These are phyloP conservation scores for Phaeosphaeriaceae sp. DNA, from an alignment of 2,329 filamentous ascomycete genomes.

Conservation along the genomic window DNA sequence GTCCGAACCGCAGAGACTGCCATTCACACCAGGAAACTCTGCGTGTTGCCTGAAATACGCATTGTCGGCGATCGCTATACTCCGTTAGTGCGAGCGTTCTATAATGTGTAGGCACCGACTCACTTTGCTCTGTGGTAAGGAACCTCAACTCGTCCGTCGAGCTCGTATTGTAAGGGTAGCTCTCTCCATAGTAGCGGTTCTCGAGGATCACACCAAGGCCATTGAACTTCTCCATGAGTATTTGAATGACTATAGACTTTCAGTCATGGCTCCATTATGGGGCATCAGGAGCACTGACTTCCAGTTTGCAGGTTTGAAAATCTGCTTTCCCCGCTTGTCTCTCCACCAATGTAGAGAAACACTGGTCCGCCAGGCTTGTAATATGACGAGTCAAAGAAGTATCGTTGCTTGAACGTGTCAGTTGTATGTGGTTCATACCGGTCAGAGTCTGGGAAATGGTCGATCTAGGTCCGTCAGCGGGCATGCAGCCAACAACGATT, in stretches of 20 bases:
- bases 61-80: conserved; percentile 57
- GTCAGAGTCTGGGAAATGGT: conserved; percentile 55
- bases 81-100: not conserved
- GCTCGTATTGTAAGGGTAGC: conserved; percentile 57
- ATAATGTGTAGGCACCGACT: not conserved
- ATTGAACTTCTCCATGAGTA: conserved; percentile 61
- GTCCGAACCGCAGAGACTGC: conserved; percentile 51
- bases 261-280: not conserved
- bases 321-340: conserved; percentile 48
- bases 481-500: not conserved
- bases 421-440: conserved; percentile 52
- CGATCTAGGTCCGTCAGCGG: conserved; percentile 42
- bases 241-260: conserved; percentile 54
- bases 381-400: conserved; percentile 61
- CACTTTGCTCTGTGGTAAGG: conserved; percentile 59
- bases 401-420: conserved; percentile 62
- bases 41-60: conserved; percentile 60
- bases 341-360: conserved; percentile 58
- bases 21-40: conserved; percentile 53
- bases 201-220: conserved; percentile 63
- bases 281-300: conserved; percentile 28
- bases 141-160: conserved; percentile 59
- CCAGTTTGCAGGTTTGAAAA: conserved; percentile 53
- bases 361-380: conserved; percentile 63
- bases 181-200: conserved; percentile 60